Evolutionary conservation across 345 rosid species (phyloP).

Genomic region (Durio zibethinus): DNA sequence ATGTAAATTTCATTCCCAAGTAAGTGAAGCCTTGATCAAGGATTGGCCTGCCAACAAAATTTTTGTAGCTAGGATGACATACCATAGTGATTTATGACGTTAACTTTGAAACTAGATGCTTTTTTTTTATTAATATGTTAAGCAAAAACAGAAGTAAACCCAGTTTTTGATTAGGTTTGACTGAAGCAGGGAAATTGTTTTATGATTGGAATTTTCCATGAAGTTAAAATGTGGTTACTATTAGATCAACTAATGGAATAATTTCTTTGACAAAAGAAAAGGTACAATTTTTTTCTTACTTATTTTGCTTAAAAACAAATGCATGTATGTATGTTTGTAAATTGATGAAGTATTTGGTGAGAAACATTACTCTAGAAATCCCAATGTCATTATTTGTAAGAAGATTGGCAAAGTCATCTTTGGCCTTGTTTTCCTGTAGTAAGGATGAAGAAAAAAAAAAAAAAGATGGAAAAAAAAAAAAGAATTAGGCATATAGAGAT

Average conservation of each 20-base stretch:
- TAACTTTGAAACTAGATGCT: neutral
- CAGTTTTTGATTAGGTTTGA: neutral
- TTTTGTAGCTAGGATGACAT: neutral
- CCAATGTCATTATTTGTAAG: conserved; percentile 55
- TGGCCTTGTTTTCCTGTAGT: conserved; percentile 63
- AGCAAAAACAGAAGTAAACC: neutral
- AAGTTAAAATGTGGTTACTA: neutral
- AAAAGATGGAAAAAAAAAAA: neutral
- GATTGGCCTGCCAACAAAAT: conserved; percentile 49
- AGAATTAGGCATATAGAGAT: neutral
- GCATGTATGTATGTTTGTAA: neutral
- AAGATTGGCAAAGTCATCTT: conserved; percentile 64
- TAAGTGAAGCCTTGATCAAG: conserved; percentile 67
- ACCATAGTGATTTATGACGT: neutral
- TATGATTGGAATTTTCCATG: neutral
- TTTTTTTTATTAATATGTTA: neutral
- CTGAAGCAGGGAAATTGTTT: neutral
- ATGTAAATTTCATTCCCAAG: conserved; percentile 65
- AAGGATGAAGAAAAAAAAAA: neutral
- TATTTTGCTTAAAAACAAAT: too few species aligned
- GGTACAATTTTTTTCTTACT: neutral
- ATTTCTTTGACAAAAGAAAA: too few species aligned
- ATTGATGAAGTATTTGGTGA: neutral
- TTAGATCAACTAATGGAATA: too few species aligned
- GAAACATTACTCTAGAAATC: conserved; percentile 59